phyloP scores from a whole-genome alignment of 2,329 filamentous ascomycete species.

The Aspergillus caelatus region DNA sequence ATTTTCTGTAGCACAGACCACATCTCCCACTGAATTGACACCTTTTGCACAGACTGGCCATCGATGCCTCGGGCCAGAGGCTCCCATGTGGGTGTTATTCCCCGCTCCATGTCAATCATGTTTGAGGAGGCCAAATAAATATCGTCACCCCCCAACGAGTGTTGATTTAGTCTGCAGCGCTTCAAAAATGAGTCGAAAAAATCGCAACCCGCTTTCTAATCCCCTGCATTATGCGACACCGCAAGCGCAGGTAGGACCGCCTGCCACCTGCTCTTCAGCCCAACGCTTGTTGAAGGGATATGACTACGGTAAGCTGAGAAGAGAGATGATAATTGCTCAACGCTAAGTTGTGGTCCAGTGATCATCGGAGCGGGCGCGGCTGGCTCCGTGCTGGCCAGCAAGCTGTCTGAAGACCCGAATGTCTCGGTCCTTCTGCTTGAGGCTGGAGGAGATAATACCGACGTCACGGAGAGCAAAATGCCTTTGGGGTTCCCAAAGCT shows the following conservation, averaged over 20 bases:
- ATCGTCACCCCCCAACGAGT: too few species aligned
- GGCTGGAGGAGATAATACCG: conserved; percentile 21
- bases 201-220: conserved; percentile 13
- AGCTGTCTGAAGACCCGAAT: conserved; percentile 23
- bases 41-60: not conserved
- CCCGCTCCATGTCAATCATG: not conserved
- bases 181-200: conserved; percentile 4
- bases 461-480: conserved; percentile 17
- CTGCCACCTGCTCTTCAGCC: conserved; percentile 14
- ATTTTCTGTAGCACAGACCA: not conserved
- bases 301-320: conserved; percentile 19
- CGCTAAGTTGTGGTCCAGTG: conserved; percentile 3
- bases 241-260: conserved; percentile 13
- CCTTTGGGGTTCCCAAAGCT: conserved; percentile 20
- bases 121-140: not conserved
- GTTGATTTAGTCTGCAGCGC: not conserved
- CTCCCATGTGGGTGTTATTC: not conserved
- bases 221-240: conserved; percentile 21
- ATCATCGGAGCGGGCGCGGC: conserved; percentile 24
- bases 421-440: conserved; percentile 23
- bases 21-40: not conserved
- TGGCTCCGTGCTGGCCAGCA: conserved; percentile 23
- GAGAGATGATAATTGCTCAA: not conserved
- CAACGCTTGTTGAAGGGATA: conserved; percentile 16
- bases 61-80: not conserved